These are phyloP conservation scores for Macrophomina phaseolina DNA, from an alignment of 2,329 filamentous ascomycete species.

Conservation along the genomic window DNA sequence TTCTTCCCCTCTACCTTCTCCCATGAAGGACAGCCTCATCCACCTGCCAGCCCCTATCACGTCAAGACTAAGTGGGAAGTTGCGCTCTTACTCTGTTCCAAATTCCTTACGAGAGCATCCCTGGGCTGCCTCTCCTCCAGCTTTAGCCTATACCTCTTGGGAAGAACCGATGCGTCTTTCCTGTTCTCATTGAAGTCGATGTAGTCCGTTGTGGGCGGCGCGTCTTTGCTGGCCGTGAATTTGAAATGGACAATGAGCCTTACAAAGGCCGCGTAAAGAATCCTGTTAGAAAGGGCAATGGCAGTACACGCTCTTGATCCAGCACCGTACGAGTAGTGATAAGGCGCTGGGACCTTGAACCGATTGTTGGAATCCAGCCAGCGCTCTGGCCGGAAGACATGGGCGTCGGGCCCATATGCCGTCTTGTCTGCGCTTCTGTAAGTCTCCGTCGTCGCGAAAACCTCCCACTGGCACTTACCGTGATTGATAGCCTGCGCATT, in stretches of 20 bases:
- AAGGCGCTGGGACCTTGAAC: conserved; percentile 19
- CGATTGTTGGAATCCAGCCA: conserved; percentile 16
- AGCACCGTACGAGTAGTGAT: conserved; percentile 26
- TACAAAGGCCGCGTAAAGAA: conserved; percentile 19
- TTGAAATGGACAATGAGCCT: conserved; percentile 24
- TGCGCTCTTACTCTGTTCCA: conserved; percentile 15
- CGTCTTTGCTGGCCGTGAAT: conserved; percentile 17
- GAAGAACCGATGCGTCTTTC: conserved; percentile 19
- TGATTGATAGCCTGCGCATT: conserved; percentile 27
- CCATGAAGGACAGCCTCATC: no score
- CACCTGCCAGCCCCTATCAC: neutral
- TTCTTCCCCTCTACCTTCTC: no score
- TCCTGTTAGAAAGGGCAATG: conserved; percentile 19
- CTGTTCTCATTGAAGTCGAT: conserved; percentile 26
- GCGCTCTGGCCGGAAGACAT: conserved; percentile 23
- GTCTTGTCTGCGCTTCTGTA: conserved; percentile 8
- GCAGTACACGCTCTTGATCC: conserved; percentile 24
- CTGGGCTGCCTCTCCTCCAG: conserved; percentile 22
- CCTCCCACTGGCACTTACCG: neutral
- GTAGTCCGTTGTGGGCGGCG: conserved; percentile 19
- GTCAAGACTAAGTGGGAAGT: conserved; percentile 20
- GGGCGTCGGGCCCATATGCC: conserved; percentile 21
- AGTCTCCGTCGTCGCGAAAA: neutral
- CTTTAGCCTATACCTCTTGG: conserved; percentile 18
- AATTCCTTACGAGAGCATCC: conserved; percentile 13